Evolutionary conservation across 1,139 yeast genomes (phyloP), one percentile per base, ranked within the genome.

Genomic region (Yamadazyma blattariae): DNA sequence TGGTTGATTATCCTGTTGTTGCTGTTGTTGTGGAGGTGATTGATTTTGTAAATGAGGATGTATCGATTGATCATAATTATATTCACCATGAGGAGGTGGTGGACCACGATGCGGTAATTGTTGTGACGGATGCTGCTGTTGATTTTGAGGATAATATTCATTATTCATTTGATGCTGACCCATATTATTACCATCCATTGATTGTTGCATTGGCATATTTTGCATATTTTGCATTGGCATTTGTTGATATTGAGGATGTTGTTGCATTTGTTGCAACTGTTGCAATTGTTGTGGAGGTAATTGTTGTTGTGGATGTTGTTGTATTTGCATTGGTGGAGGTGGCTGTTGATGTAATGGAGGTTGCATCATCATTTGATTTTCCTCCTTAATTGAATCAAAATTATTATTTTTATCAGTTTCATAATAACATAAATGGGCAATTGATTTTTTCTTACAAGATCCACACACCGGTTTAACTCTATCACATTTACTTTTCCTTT

Each of bases 391-490:
- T 4, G 14, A 11, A 17, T 7, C 7, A 19, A 7, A 30, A 27
- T n/a, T 23, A 17, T 15, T 17, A n/a, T 8, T 17, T 20, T 38
- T 39, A 3, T 44, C 60, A 37, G 73, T 78, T 50, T 82, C 77
- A 52, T 80, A 84, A 42, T 68, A 78, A 46, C 94, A 84, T 25
- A 82, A 59, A 55, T 83, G 89, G 19, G 84, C 82, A 17, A 83
- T 83, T 12, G 87, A 84, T 36, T 83, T 82, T 58, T 78, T 78
- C 35, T 74, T 71, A 62, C 94, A 84, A 33, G 82, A 74, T 5
- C 84, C 77, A 59, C 94, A 84, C 26, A 80, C 78, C 2, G 94
- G 94, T 47, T 73, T 70, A 27, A 67, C 69, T 46, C 83, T 66
- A 51, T 80, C 87, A 67, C 88, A 81, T 50, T 58, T 60, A 32